Evolutionary conservation across 1,139 yeast genomes (phyloP).

Genomic region (Wickerhamomyces sp.): DNA sequence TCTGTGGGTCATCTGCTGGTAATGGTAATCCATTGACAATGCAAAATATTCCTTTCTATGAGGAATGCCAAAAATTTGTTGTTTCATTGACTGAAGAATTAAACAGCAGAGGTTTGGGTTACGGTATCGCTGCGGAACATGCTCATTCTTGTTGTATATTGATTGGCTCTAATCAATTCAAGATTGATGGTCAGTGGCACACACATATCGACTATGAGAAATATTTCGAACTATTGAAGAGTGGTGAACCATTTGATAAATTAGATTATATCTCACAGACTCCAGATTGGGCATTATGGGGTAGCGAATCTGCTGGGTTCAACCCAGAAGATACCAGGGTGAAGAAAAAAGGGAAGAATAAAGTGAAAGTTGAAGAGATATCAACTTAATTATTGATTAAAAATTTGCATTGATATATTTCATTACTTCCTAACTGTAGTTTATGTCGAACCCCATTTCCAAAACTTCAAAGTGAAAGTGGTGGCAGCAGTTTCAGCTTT

Average conservation of each 20-base stretch:
- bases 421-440: too few species aligned
- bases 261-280: conserved; percentile 79
- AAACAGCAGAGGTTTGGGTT: conserved; percentile 56
- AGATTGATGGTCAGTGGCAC: conserved; percentile 71
- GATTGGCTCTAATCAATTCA: conserved; percentile 72
- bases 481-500: neutral
- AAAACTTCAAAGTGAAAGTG: conserved; percentile 6
- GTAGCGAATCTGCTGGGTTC: conserved; percentile 81
- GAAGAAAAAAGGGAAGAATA: conserved; percentile 48
- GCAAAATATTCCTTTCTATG: conserved; percentile 94
- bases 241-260: conserved; percentile 65
- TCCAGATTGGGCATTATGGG: conserved; percentile 90
- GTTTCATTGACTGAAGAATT: conserved; percentile 56
- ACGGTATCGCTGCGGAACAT: conserved; percentile 90
- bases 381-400: neutral
- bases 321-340: conserved; percentile 77
- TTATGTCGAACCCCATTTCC: conserved; percentile 8
- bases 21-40: conserved; percentile 88
- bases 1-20: conserved; percentile 78
- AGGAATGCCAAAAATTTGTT: conserved; percentile 80
- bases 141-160: conserved; percentile 92
- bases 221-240: conserved; percentile 66
- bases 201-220: conserved; percentile 83
- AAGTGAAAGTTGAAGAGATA: conserved; percentile 2
- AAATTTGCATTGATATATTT: neutral